Evolutionary conservation across 2,329 filamentous ascomycete genomes (phyloP).

Genomic region (Xylaria sp.): DNA sequence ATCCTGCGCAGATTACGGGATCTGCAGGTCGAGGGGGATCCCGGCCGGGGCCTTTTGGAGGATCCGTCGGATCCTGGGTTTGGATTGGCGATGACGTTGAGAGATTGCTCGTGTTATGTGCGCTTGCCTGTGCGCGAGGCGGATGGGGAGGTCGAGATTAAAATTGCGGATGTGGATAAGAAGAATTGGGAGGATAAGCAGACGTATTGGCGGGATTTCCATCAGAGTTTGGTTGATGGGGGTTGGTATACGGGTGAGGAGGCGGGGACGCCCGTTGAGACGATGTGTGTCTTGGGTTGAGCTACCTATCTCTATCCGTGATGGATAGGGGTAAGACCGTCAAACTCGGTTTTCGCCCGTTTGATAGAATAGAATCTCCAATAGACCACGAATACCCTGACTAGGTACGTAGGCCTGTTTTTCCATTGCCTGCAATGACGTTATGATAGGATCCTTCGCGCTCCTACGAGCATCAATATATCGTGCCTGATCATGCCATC

Average conservation of each 20-base stretch:
- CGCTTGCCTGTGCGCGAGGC: constrained; percentile 42
- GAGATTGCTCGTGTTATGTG: constrained; percentile 73
- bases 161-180: constrained; percentile 71
- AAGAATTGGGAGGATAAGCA: constrained; percentile 65
- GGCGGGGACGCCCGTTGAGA: constrained; percentile 24
- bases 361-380: not conserved
- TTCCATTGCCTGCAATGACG: no score
- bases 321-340: no score
- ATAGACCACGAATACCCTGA: not conserved
- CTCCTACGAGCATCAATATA: no score
- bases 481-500: no score
- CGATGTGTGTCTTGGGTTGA: constrained; percentile 27
- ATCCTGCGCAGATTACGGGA: constrained; percentile 36
- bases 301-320: constrained; percentile 1
- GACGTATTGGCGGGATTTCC: constrained; percentile 61
- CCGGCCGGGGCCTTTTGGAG: constrained; percentile 39
- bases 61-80: constrained; percentile 43
- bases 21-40: constrained; percentile 38
- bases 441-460: no score
- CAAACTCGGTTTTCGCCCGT: no score
- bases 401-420: no score
- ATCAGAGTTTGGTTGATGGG: constrained; percentile 56
- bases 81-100: constrained; percentile 69
- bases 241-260: constrained; percentile 57
- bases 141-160: constrained; percentile 42